Conservation (phyloP, 352 stramenopile genomes). For the Phytophthora hibernalis region DNA sequence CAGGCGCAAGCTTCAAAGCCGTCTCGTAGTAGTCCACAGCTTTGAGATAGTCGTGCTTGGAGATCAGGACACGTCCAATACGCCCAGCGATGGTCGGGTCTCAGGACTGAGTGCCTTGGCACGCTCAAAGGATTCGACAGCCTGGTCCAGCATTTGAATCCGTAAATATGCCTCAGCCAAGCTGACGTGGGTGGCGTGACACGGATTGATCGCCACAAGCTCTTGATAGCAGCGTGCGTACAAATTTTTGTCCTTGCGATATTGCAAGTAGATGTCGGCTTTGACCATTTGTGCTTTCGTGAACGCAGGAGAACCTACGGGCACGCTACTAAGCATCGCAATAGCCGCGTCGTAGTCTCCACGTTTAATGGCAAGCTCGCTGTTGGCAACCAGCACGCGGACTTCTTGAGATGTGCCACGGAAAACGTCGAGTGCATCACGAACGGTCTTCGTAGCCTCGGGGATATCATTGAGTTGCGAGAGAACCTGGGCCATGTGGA, state of each 20-base stretch:
- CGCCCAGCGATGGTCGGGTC: conserved; percentile 83
- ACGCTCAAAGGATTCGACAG: conserved; percentile 78
- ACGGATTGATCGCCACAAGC: conserved; percentile 84
- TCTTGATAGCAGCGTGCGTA: conserved; percentile 93
- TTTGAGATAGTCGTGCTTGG: conserved; percentile 94
- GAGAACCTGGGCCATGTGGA: conserved; percentile 83
- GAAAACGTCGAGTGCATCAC: conserved; percentile 78
- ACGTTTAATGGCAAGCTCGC: conserved; percentile 90
- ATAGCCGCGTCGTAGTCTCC: conserved; percentile 92
- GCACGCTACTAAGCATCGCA: conserved; percentile 90
- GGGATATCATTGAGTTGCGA: conserved; percentile 80
- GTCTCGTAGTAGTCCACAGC: conserved; percentile 95
- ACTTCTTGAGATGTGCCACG: conserved; percentile 89
- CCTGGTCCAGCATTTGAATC: conserved; percentile 92
- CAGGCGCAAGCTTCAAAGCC: conserved; percentile 80
- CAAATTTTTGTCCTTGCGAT: conserved; percentile 91
- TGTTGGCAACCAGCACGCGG: conserved; percentile 91
- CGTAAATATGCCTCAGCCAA: conserved; percentile 93
- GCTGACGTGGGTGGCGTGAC: conserved; percentile 75
- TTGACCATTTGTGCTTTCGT: conserved; percentile 92
- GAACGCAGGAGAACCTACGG: conserved; percentile 79
- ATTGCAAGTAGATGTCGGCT: conserved; percentile 93
- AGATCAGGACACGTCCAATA: conserved; percentile 92
- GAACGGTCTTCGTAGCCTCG: conserved; percentile 70
- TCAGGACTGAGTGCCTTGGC: conserved; percentile 61